Evolutionary conservation across 331 rosid genomes (phyloP).

Genomic region (Malus hybrid): DNA sequence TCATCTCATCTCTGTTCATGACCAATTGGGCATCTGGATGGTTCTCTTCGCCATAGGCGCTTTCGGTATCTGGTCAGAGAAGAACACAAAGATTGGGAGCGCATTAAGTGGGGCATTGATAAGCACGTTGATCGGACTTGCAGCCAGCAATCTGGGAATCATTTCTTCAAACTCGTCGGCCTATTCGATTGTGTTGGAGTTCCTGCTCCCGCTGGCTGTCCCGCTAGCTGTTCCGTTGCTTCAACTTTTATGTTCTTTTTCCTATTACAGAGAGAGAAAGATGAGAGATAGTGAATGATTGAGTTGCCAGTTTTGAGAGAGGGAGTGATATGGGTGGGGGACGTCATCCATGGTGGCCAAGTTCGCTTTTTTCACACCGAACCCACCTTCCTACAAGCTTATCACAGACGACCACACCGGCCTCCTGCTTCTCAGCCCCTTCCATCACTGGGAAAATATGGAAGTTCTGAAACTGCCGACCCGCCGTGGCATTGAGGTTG

Average conservation of each 20-base stretch:
- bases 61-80: slow-evolving; percentile 74
- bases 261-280: slow-evolving; percentile 11
- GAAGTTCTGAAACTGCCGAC: slow-evolving; percentile 74
- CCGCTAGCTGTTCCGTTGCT: slow-evolving; percentile 5
- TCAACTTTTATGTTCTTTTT: neutral
- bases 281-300: neutral
- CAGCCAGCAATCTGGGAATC: slow-evolving; percentile 65
- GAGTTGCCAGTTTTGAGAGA: neutral
- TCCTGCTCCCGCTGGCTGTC: slow-evolving; percentile 47
- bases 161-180: slow-evolving; percentile 52
- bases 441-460: slow-evolving; percentile 85
- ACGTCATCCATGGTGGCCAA: slow-evolving; percentile 98
- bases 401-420: slow-evolving; percentile 58
- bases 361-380: slow-evolving; percentile 94
- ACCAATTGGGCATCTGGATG: slow-evolving; percentile 70
- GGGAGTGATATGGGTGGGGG: slow-evolving; percentile 66
- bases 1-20: slow-evolving; percentile 50
- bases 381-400: slow-evolving; percentile 78
- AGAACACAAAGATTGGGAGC: slow-evolving; percentile 54
- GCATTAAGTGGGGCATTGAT: slow-evolving; percentile 67
- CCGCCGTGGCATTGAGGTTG: slow-evolving; percentile 76
- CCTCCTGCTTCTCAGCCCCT: slow-evolving; percentile 72
- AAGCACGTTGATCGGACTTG: slow-evolving; percentile 68
- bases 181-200: slow-evolving; percentile 52
- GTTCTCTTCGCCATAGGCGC: slow-evolving; percentile 60